These are phyloP conservation scores for Xylariaceae sp. DNA, from an alignment of 2,329 filamentous ascomycete genomes.

Conservation along the genomic window DNA sequence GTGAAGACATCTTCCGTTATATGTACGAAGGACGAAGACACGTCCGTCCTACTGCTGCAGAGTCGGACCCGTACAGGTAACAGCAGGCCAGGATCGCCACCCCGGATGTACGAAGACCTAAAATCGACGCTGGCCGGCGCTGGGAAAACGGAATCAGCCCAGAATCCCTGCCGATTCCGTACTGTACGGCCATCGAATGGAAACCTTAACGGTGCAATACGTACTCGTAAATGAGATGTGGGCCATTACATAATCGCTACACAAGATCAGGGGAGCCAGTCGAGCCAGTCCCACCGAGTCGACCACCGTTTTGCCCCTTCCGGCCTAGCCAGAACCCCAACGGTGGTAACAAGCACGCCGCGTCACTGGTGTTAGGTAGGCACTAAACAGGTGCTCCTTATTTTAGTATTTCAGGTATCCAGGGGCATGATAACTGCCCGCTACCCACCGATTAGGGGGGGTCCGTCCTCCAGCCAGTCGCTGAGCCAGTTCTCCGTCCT, in stretches of 20 bases:
- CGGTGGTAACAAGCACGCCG: not conserved
- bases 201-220: not conserved
- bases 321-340: not conserved
- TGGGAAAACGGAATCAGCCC: no score
- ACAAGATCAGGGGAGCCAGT: not conserved
- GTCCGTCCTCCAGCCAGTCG: not conserved
- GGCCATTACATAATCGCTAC: not conserved
- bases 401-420: not conserved
- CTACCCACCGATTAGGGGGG: not conserved
- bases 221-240: not conserved
- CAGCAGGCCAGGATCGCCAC: no score
- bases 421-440: not conserved
- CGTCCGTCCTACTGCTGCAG: no score
- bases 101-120: no score
- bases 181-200: not conserved
- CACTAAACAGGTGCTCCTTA: not conserved
- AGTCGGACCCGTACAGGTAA: no score
- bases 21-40: no score
- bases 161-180: no score
- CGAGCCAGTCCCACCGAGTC: not conserved
- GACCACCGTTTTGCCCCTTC: not conserved
- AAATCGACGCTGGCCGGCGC: no score
- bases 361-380: not conserved
- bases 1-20: no score
- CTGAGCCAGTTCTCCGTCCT: not conserved